Evolutionary conservation across 2,329 filamentous ascomycete genomes (phyloP), one percentile per base, ranked within the genome.

Genomic region (Thielaviopsis ethacetica): DNA sequence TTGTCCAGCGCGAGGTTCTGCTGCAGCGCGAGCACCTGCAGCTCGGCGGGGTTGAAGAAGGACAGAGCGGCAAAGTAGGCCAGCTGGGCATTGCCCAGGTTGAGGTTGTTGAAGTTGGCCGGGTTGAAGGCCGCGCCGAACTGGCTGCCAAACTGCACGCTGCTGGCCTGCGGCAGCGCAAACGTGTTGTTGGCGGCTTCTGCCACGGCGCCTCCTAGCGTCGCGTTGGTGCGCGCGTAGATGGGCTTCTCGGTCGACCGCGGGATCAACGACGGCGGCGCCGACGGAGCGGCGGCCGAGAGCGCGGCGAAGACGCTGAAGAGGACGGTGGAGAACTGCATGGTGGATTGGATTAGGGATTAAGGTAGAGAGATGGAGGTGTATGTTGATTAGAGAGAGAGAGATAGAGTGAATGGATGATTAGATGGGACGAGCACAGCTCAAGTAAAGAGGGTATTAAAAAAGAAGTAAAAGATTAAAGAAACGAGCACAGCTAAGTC

Each of bases 41-140:
- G 71, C 57, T 73, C 68, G 63, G 69, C 68, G 52, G 78, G 69
- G 62, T 74, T 66, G 61, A 79, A 67, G 19, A 68, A 63, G 70
- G 77, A 76, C 70, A 78, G 64, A 62, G 69, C 68, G 63, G 76
- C 71, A 59, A 73, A 71, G 67, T 78, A 74, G 70, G 72, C 71
- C 62, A 73, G 65, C 64, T 74, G 72, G 50, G 72, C 63, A 61
- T 67, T 65, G 63, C 67, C 64, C 67, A 76, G 73, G 59, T 64
- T 64, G 65, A 76, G 70, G 62, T 68, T 66, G 66, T 71, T 70
- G 65, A 75, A 66, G 63, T 67, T 67, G 61, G 67, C 65, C 54
- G 74, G 67, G 64, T 77, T 70, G 59, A 73, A 69, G 61, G 65
- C 67, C 56, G 67, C 41, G 61, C 68, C 65, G 58, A 74, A 67